Conservation (phyloP, 164 flowering plant genomes). For the Sedum album region DNA sequence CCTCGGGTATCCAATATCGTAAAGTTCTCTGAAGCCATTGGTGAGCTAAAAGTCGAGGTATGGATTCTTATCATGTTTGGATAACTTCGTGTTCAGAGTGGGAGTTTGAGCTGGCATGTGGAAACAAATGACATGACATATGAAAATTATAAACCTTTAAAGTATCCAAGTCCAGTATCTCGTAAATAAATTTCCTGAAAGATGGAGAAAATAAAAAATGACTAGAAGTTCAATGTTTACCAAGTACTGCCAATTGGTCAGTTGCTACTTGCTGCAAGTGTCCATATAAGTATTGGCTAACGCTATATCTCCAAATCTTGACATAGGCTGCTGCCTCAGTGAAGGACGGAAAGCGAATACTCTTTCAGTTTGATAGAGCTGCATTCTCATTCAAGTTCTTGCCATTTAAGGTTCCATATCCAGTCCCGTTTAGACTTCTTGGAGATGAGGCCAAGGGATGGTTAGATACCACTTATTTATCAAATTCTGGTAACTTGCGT, state of each 20-base stretch:
- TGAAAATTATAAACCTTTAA: not conserved
- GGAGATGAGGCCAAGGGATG: slow-evolving; percentile 99
- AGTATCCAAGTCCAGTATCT: not conserved
- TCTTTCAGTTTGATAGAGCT: slow-evolving; percentile 80
- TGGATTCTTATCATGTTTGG: slow-evolving; percentile 9
- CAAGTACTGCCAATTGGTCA: not conserved
- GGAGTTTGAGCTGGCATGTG: not conserved
- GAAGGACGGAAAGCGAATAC: slow-evolving; percentile 72
- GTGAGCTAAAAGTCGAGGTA: slow-evolving; percentile 98
- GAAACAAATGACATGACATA: not conserved
- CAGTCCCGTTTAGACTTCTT: slow-evolving; percentile 89
- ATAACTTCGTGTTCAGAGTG: not conserved
- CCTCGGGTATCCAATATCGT: slow-evolving; percentile 90
- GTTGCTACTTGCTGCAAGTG: not conserved
- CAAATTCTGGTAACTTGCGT: slow-evolving; percentile 75
- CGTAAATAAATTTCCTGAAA: not conserved
- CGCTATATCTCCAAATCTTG: not conserved
- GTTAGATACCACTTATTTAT: slow-evolving; percentile 89
- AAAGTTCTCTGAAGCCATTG: slow-evolving; percentile 74
- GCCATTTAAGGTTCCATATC: slow-evolving; percentile 96
- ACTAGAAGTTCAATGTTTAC: not conserved
- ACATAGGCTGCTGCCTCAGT: slow-evolving; percentile 74
- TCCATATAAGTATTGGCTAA: not conserved
- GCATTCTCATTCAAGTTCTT: slow-evolving; percentile 89
- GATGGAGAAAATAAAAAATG: not conserved